Conservation (phyloP, 768 basidiomycete species). For the Termitomyces sp. region DNA sequence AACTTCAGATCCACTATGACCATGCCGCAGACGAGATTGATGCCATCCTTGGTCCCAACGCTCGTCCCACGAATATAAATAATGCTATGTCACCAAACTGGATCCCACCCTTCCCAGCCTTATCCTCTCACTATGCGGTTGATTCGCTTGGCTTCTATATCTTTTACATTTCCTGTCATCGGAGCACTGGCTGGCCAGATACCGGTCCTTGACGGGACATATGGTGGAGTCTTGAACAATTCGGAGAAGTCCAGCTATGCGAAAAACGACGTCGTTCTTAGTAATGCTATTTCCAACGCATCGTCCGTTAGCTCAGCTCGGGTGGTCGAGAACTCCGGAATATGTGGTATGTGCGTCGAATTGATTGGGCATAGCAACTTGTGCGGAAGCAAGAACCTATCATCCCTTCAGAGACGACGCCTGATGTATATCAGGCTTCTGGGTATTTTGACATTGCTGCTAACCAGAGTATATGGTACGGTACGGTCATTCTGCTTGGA, state of each 20-base stretch:
- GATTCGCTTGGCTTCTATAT: not conserved
- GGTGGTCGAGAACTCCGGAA: slow-evolving; percentile 53
- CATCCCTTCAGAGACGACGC: slow-evolving; percentile 44
- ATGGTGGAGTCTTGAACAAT: slow-evolving; percentile 38
- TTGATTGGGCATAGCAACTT: not conserved
- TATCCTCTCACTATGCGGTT: not conserved
- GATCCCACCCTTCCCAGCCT: not conserved
- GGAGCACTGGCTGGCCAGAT: slow-evolving; percentile 29
- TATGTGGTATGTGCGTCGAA: slow-evolving; percentile 41
- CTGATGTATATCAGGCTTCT: slow-evolving; percentile 55
- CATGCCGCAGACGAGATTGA: too few relatives aligned
- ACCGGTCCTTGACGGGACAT: slow-evolving; percentile 43
- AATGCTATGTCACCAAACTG: not conserved
- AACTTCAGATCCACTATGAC: too few relatives aligned
- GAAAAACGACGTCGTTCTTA: slow-evolving; percentile 4
- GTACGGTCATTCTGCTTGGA: too few relatives aligned
- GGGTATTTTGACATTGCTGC: slow-evolving; percentile 61
- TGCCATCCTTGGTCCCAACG: too few relatives aligned
- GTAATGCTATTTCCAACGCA: slow-evolving; percentile 16
- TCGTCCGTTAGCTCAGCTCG: slow-evolving; percentile 44
- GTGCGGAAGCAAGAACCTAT: not conserved
- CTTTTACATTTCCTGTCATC: not conserved
- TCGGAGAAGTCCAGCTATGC: slow-evolving; percentile 1
- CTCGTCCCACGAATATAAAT: not conserved
- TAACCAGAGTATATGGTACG: slow-evolving; percentile 56